Base-by-base conservation (phyloP, 805 yeast genomes). In the Candida maesae region DNA sequence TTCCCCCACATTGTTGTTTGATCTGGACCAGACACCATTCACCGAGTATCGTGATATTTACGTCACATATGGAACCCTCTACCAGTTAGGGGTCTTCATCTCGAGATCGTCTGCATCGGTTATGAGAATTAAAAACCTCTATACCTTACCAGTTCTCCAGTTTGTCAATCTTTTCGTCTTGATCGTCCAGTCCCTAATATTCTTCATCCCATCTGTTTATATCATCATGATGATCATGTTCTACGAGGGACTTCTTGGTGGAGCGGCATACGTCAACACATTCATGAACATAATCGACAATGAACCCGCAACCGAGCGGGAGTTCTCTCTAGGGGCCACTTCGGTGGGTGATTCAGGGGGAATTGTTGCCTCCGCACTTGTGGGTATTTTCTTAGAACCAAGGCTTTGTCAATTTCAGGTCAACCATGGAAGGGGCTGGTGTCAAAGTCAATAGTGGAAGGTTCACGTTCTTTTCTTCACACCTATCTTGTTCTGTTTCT, bases 161-260 rank as follows among this genome's bases (percentile, higher is more conserved):
- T 55, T 70, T 7, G 11, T 77, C 23, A 91, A 90, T 59, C 67
- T 90, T 19, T 36, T 67, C 0, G 31, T 85, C 1, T 71, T 84
- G 30, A 46, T 85, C 1, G 34, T 66, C 1, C 97, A 91, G 59
- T 80, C 96, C 3, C 47, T 81, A 47, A 76, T 58, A 52, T 71
- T 74, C 56, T 49, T 74, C 23, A 68, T 85, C 15, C 76, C 81
- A 3, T 71, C 65, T 28, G 74, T 91, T 2, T 84, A 82, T 70
- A 51, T 75, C 2, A 55, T 89, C 28, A 70, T 87, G 67, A 8
- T 71, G 0, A 59, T 90, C 23, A 73, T 88, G 6, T 76, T 91
- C 45, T 91, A 86, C 61, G 98, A 91, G 58, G 93, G 98, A 0
- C 69, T 93, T 16, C 68, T 91, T 10, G 99, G 98, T 1, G 98